These are phyloP conservation scores for Jackrogersella minutella DNA, from an alignment of 495 filamentous ascomycete species.

Conservation along the genomic window DNA sequence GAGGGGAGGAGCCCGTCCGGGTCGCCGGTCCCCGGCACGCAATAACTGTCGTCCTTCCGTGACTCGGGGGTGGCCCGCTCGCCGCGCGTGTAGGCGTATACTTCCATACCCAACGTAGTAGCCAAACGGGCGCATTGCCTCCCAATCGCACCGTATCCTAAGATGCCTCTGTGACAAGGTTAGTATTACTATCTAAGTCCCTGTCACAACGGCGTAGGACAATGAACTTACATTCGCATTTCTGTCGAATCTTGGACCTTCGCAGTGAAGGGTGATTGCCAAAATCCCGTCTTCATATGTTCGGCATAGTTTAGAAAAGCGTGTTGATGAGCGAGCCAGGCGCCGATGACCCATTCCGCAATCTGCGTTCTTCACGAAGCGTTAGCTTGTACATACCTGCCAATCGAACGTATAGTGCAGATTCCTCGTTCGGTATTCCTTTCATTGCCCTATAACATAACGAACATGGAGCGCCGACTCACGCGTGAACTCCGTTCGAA, in stretches of 20 bases:
- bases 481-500: conserved; percentile 41
- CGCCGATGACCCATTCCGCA: conserved; percentile 56
- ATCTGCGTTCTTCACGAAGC: conserved; percentile 47
- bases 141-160: conserved; percentile 60
- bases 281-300: conserved; percentile 28
- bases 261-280: conserved; percentile 21
- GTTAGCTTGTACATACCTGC: neutral
- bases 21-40: conserved; percentile 79
- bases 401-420: no score
- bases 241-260: conserved; percentile 43
- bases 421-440: no score
- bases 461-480: neutral
- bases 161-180: conserved; percentile 41
- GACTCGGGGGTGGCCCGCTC: conserved; percentile 60
- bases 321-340: conserved; percentile 48
- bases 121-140: conserved; percentile 73
- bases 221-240: conserved; percentile 44
- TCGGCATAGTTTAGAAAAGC: conserved; percentile 37
- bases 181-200: neutral
- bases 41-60: conserved; percentile 69
- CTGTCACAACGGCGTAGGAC: neutral
- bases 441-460: no score
- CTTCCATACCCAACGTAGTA: conserved; percentile 75
- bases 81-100: conserved; percentile 79
- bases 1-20: conserved; percentile 72